Conservation (phyloP, 169 alveolate species). For the Cyclospora cayetanensis region DNA sequence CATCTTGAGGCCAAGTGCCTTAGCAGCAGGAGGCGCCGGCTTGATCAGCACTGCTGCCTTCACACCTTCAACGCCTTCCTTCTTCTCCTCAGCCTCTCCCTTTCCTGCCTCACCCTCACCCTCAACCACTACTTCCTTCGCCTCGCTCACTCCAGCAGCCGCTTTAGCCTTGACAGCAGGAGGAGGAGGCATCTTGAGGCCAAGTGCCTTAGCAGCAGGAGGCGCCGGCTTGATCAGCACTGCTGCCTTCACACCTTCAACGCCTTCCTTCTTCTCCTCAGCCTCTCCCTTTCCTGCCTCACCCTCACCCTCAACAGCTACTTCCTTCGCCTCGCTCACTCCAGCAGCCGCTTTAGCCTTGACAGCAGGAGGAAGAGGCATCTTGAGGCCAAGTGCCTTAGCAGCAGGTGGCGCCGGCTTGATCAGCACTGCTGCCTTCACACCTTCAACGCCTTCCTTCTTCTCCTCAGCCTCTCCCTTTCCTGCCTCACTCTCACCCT, state of each 20-base stretch:
- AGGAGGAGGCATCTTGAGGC: not conserved
- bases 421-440: not conserved
- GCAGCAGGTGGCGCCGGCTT: not conserved
- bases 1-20: constrained; percentile 21
- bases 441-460: not conserved
- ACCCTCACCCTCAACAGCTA: not conserved
- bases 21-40: not conserved
- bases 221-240: too few relatives aligned
- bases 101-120: not conserved
- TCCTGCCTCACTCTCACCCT: not conserved
- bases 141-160: not conserved
- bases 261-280: not conserved
- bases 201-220: not conserved
- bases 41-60: not conserved
- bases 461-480: not conserved
- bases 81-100: not conserved
- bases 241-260: not conserved
- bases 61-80: not conserved
- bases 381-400: not conserved
- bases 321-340: not conserved
- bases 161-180: not conserved
- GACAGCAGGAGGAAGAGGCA: not conserved
- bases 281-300: not conserved
- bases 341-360: constrained; percentile 3
- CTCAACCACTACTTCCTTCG: not conserved